phyloP scores from a whole-genome alignment of 2,329 filamentous ascomycete species.

The Xylariaceae sp. region DNA sequence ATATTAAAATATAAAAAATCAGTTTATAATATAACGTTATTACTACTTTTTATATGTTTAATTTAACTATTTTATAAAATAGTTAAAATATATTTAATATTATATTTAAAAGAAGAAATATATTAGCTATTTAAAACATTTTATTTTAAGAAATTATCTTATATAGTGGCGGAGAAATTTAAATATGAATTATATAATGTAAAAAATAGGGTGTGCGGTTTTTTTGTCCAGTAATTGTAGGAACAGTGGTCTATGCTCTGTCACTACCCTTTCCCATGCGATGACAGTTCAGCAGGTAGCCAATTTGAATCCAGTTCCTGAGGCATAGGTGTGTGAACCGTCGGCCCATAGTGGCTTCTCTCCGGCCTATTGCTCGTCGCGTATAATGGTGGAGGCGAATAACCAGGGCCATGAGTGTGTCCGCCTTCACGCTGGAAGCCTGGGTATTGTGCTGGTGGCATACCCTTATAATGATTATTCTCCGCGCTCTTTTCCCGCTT shows the following conservation, averaged over 20 bases:
- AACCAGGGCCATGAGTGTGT: not conserved
- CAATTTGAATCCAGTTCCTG: conserved; percentile 7
- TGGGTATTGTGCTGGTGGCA: conserved; percentile 9
- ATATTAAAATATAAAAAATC: too few relatives aligned
- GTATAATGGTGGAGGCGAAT: not conserved
- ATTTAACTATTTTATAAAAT: too few relatives aligned
- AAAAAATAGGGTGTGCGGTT: too few relatives aligned
- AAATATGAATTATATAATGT: too few relatives aligned
- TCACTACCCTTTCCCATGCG: not conserved
- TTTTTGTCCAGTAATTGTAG: too few relatives aligned
- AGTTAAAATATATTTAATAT: too few relatives aligned
- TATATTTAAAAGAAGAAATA: too few relatives aligned
- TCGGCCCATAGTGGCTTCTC: not conserved
- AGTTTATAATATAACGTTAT: too few relatives aligned
- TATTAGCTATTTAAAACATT: too few relatives aligned
- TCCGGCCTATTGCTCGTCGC: not conserved
- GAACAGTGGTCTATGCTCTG: not conserved
- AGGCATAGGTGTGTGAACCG: not conserved
- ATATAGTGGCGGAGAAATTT: too few relatives aligned
- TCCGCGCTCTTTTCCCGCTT: conserved; percentile 1
- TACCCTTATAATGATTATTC: conserved; percentile 2
- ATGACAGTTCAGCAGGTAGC: not conserved
- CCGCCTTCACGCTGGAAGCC: conserved; percentile 5
- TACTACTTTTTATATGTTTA: too few relatives aligned
- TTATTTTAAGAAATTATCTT: too few relatives aligned